Base-by-base conservation (phyloP, 495 filamentous ascomycete genomes). In the Rhypophila decipiens region DNA sequence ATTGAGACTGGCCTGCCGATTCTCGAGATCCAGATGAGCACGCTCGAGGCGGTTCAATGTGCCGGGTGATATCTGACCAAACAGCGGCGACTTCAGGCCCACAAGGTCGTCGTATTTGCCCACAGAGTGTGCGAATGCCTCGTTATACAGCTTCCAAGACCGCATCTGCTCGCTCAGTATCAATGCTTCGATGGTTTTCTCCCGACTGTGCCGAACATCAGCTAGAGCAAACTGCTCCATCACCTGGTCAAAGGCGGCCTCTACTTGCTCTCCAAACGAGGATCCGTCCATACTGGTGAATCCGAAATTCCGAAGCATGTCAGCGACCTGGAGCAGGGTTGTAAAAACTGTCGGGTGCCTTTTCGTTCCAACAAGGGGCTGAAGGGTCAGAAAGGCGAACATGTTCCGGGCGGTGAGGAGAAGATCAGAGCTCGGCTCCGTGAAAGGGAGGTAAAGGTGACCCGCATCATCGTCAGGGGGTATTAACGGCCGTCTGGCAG, bases 121-220 rank as follows among this genome's bases (percentile, higher is more conserved):
- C 12, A 87, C 89, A n/a, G 83, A 88, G 64, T 98, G 93, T 8
- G 90, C 75, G 56, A 95, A 98, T 5, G 85, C 90, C 58, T 96
- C 90, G 48, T 87, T 85, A 58, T 93, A 98, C 10, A 98, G 76
- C 13, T 78, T 74, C 61, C 80, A 83, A 40, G 80, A 95, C 29
- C 81, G 80, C 79, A 97, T 86, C 11, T 78, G 73, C 68, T 98
- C 93, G 24, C 86, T 90, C 34, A 98, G 68, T 19, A 97, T 75
- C 35, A 98, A 76, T 1, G 83, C 87, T 64, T 98, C 90, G 35
- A 96, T 77, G 2, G 88, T 95, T 70, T 94, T 93, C 59, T 95
- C 90, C 9, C 86, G 76, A 62, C 87, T 94, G 43, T 75, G 68
- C 35, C 88, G 76, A 24, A 96, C 84, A 65, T 97, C 91, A 13